phyloP scores from a whole-genome alignment of 208 protist genomes.

The Acanthamoeba healyi region DNA sequence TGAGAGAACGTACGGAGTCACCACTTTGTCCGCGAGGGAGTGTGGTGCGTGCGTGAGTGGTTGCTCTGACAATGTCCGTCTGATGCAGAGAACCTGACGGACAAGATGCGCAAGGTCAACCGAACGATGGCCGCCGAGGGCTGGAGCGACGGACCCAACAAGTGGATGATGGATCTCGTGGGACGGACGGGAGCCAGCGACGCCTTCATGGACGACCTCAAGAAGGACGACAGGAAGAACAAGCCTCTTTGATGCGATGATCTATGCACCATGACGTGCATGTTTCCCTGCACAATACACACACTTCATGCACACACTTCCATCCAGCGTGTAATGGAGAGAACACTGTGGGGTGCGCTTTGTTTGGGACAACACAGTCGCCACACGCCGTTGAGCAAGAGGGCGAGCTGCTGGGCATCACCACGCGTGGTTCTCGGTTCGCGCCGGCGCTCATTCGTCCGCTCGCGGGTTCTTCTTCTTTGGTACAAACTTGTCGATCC shows the following conservation, averaged over 20 bases:
- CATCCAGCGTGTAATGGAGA: too few relatives aligned
- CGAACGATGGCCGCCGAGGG: constrained; percentile 62
- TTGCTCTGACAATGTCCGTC: not conserved
- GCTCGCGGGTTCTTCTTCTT: not conserved
- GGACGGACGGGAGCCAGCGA: constrained; percentile 66
- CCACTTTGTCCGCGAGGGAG: not conserved
- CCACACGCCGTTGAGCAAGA: too few relatives aligned
- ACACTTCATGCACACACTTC: not conserved
- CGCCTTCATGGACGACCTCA: constrained; percentile 62
- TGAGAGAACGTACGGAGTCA: not conserved
- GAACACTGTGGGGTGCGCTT: too few relatives aligned
- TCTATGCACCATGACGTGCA: not conserved
- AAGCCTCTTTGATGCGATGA: not conserved
- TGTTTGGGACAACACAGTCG: too few relatives aligned
- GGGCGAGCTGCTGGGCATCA: too few relatives aligned
- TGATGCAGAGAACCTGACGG: constrained; percentile 50
- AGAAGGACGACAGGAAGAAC: constrained; percentile 48
- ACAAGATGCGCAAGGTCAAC: constrained; percentile 72
- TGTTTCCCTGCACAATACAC: too few relatives aligned
- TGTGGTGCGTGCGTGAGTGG: not conserved
- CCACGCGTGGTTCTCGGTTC: not conserved
- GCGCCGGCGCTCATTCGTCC: not conserved
- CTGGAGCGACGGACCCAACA: constrained; percentile 71
- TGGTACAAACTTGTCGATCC: not conserved
- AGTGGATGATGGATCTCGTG: constrained; percentile 75